Evolutionary conservation across 352 stramenopile species (phyloP).

Genomic region (Pythium vanterpoolii): DNA sequence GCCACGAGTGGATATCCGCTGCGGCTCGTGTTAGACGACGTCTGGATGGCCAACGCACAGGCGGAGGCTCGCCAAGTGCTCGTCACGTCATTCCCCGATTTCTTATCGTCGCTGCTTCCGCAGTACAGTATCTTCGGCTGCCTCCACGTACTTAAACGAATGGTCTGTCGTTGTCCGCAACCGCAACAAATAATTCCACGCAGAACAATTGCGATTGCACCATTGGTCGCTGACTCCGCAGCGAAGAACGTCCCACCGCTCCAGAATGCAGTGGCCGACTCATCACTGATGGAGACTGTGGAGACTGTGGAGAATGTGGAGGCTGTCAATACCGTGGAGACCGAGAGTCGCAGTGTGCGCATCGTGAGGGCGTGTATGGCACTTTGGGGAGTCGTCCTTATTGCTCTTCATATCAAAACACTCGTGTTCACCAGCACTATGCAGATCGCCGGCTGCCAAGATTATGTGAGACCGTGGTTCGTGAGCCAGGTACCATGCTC

Average conservation of each 20-base stretch:
- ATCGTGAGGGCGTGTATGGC: background rate
- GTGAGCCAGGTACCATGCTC: background rate
- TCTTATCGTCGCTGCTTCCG: constrained; percentile 13
- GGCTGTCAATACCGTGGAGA: too few species aligned
- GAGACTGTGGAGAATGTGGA: too few species aligned
- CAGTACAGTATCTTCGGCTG: constrained; percentile 7
- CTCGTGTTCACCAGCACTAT: background rate
- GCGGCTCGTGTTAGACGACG: constrained; percentile 15
- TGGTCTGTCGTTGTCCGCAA: background rate
- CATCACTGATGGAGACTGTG: too few species aligned
- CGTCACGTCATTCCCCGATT: constrained; percentile 15
- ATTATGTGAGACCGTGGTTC: constrained; percentile 7
- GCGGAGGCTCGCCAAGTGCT: constrained; percentile 15
- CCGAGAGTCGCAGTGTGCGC: background rate
- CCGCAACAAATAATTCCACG: background rate
- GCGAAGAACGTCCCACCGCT: background rate
- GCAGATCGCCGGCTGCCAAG: background rate
- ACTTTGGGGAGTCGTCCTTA: background rate
- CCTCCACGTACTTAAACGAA: constrained; percentile 14
- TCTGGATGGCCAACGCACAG: constrained; percentile 15
- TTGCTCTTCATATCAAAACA: background rate
- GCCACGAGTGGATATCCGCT: background rate
- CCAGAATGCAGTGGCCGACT: too few species aligned
- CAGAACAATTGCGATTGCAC: too few species aligned
- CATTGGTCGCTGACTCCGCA: too few species aligned